Evolutionary conservation across 129 eudicot genomes (phyloP), one percentile per base, ranked within the genome.

Genomic region (Flaveria bidentis): DNA sequence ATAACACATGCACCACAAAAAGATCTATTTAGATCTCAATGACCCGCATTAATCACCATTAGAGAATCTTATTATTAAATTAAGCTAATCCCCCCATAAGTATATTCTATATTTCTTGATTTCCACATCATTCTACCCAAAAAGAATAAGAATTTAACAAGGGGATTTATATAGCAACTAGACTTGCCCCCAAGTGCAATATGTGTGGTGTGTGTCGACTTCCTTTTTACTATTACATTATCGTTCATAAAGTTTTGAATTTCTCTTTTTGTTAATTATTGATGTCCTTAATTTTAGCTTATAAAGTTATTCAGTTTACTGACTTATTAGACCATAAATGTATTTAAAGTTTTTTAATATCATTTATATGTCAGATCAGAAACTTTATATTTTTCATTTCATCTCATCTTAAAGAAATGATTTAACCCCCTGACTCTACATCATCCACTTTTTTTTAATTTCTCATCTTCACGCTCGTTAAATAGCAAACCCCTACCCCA

Each of bases 151-250:
- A 78, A 78, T 60, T 50, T 62, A 62, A 53, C 50, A 58, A 45
- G 66, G 66, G 78, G 73, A 71, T 49, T 33, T 70, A 61, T 78
- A 70, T 61, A 85, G 41, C 41, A 36, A 36, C 41, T 36, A 36
- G 7, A 36, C 7, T 36, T 36, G 41, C 41, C 7, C 41, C 41
- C 41, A 36, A 85, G 86, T 81, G 80, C 73, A 42, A 77, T 76
- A 72, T 71, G 64, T 76, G 80, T 82, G 85, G 81, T 67, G 60
- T 76, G 62, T 63, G 44, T 79, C 51, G 26, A 22, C 77, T 58
- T 64, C 76, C 82, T 18, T 75, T 69, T 78, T 63, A 78, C 60
- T 18, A 12, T 68, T 36, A 0, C 49, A 60, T 60, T 60, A 60
- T 60, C 66, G 6, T 60, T 58, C 7, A 18, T 23, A 14, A 22